Percentiles rank a stretch among this genome's conserved stretches.
Conservation (phyloP, 2,329 filamentous ascomycete genomes). For the Fusarium vanettenii region DNA sequence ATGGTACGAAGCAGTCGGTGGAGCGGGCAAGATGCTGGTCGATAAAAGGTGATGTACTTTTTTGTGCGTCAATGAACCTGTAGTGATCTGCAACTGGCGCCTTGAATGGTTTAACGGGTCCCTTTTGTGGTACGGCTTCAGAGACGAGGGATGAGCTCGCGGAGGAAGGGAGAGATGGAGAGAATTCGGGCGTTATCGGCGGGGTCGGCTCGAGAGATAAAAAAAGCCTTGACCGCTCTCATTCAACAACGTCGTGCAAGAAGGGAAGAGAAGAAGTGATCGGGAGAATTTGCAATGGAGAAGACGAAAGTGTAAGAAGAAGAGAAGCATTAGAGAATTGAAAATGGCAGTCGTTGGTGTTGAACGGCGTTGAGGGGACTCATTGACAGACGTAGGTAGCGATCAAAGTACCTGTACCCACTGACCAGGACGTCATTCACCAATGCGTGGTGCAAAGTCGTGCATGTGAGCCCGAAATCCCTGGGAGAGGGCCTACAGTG, state of each 20-base stretch:
- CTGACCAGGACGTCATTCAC: slow-evolving; percentile 27
- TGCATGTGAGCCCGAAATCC: slow-evolving; percentile 2
- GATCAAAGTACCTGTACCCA: slow-evolving; percentile 26
- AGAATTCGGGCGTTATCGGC: slow-evolving; percentile 29
- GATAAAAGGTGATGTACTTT: not conserved
- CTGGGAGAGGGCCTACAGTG: not conserved
- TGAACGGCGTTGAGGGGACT: slow-evolving; percentile 24
- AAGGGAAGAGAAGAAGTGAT: not conserved
- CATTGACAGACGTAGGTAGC: slow-evolving; percentile 14
- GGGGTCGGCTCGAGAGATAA: slow-evolving; percentile 17
- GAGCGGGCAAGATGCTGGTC: not conserved
- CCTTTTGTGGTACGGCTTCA: slow-evolving; percentile 11
- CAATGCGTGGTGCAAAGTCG: slow-evolving; percentile 7
- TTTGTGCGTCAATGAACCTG: not conserved
- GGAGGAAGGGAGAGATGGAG: not conserved
- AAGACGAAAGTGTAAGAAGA: not conserved
- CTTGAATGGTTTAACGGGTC: not conserved
- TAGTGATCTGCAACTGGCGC: not conserved
- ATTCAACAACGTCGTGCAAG: not conserved
- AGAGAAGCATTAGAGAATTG: not conserved
- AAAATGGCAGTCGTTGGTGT: slow-evolving; percentile 18
- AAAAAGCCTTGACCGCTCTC: slow-evolving; percentile 5
- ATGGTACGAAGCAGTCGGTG: not conserved
- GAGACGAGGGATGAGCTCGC: slow-evolving; percentile 4
- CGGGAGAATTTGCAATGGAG: not conserved